Conservation (phyloP, 192 early-diverging fungal genomes). For the Backusella australiensis region DNA sequence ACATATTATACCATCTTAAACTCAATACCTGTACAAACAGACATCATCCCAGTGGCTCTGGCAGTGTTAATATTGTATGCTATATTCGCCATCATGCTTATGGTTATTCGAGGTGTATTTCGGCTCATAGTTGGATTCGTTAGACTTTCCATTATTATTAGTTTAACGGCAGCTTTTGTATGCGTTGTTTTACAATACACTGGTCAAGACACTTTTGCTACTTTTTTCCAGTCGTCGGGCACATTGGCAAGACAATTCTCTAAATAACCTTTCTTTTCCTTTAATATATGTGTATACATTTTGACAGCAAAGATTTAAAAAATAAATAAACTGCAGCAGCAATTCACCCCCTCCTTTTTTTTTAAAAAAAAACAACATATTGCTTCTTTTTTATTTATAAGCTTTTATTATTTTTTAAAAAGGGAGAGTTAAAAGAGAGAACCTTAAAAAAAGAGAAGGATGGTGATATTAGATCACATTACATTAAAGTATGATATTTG, state of each 20-base stretch:
- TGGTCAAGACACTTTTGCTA: background rate
- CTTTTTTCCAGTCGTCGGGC: constrained; percentile 3
- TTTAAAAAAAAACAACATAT: background rate
- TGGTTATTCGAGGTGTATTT: constrained; percentile 15
- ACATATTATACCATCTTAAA: constrained; percentile 9
- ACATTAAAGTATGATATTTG: background rate
- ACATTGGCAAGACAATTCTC: background rate
- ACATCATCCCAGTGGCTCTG: constrained; percentile 26
- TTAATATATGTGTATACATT: background rate
- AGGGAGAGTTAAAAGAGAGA: background rate
- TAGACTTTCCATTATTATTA: constrained; percentile 24
- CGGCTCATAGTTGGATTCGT: constrained; percentile 24
- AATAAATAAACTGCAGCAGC: background rate
- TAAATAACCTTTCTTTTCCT: background rate
- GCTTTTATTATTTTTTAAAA: background rate
- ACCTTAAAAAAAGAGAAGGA: background rate
- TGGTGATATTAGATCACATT: background rate
- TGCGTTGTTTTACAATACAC: constrained; percentile 23
- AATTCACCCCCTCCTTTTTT: background rate
- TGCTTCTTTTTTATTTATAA: background rate
- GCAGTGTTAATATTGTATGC: constrained; percentile 27
- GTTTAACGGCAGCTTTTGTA: constrained; percentile 5
- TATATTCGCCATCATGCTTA: constrained; percentile 23
- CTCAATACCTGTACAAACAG: constrained; percentile 26
- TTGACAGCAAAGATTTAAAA: background rate